These are phyloP conservation scores for Aspergillus pseudoviridinutans DNA, from an alignment of 2,329 filamentous ascomycete genomes.

Conservation along the genomic window DNA sequence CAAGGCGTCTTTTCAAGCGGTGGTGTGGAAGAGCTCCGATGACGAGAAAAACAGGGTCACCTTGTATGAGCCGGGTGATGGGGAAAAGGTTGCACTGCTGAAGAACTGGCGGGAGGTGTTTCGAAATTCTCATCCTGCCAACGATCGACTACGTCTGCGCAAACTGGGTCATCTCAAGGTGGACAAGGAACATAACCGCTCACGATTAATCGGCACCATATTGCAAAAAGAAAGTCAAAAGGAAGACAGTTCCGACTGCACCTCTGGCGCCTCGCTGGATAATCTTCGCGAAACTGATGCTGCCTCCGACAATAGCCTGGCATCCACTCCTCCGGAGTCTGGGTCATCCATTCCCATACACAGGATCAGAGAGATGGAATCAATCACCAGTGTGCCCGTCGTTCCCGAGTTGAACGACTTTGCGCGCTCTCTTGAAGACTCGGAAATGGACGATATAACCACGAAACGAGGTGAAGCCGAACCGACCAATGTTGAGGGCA, in stretches of 20 bases:
- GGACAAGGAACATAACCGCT: neutral
- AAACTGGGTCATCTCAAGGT: conserved; percentile 5
- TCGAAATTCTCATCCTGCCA: conserved; percentile 30
- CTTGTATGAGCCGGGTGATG: conserved; percentile 37
- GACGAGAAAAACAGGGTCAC: conserved; percentile 23
- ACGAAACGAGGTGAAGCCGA: neutral
- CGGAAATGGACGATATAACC: neutral
- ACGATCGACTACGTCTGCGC: conserved; percentile 20
- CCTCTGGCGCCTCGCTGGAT: conserved; percentile 16
- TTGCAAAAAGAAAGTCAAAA: conserved; percentile 6
- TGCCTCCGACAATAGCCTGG: conserved; percentile 16
- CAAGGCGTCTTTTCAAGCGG: conserved; percentile 33
- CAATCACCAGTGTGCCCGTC: neutral
- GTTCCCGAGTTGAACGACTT: neutral
- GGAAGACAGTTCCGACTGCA: conserved; percentile 12
- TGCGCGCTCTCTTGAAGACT: neutral
- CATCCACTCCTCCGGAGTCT: conserved; percentile 17
- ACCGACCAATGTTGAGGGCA: neutral
- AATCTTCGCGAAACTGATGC: conserved; percentile 10
- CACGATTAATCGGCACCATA: neutral
- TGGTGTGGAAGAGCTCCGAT: conserved; percentile 36
- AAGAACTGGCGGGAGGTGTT: conserved; percentile 47
- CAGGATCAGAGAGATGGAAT: neutral
- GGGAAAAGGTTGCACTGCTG: conserved; percentile 42
- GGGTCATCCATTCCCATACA: conserved; percentile 9